Conservation (phyloP, 176 grass and related monocot genomes). For the Carex scoparia region DNA sequence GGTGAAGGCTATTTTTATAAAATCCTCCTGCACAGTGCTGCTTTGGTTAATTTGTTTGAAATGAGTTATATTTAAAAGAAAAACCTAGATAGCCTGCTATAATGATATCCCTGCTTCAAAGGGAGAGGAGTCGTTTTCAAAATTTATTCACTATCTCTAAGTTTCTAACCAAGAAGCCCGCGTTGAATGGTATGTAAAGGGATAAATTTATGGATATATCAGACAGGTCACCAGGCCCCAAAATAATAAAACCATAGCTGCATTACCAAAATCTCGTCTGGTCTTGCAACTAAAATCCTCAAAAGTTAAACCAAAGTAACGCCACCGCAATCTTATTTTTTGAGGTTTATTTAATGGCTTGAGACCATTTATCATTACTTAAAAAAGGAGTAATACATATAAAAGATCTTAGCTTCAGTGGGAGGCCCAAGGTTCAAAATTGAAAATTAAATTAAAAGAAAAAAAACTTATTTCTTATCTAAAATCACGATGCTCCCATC, state of each 20-base stretch:
- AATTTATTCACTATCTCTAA: background rate
- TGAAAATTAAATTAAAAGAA: background rate
- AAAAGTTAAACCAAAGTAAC: background rate
- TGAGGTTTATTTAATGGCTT: background rate
- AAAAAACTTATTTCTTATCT: slow-evolving; percentile 23
- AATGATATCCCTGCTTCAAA: background rate
- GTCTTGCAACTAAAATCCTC: background rate
- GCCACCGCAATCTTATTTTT: background rate
- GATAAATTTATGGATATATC: background rate
- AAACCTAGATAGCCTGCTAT: no score
- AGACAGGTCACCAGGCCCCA: no score
- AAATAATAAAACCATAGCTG: no score
- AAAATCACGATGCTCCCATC: slow-evolving; percentile 38
- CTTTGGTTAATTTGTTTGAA: no score
- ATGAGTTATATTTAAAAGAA: no score
- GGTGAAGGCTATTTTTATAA: no score
- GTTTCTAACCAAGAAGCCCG: background rate
- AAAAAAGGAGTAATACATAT: background rate
- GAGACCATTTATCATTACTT: slow-evolving; percentile 9
- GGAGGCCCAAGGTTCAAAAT: background rate
- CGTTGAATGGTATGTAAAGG: background rate
- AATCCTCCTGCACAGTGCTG: no score
- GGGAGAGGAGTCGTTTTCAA: background rate
- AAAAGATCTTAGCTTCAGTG: background rate
- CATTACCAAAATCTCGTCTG: background rate